Evolutionary conservation across 345 rosid genomes (phyloP), one percentile per base, ranked within the genome.

Genomic region (Lepidium aucheri): DNA sequence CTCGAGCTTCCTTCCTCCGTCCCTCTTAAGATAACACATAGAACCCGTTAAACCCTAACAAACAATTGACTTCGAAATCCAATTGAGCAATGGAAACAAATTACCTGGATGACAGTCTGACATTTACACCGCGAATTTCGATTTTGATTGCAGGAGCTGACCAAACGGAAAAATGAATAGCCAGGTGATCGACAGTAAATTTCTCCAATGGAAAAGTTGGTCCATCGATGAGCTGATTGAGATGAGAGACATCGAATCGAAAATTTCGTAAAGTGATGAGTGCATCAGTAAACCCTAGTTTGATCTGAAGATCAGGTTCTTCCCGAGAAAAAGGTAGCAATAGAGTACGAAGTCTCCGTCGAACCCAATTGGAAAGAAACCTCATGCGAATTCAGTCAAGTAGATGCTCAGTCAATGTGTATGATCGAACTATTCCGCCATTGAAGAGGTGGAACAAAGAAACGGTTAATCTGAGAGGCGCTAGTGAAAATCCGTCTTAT

Each of bases 311-410:
- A 35, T 83, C 88, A 63, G 90, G 97, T 51, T 79, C 86, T 26
- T 82, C 83, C 41, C 50, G 77, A 65, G 89, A 83, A 88, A 88
- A 87, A 33, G 93, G 84, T 41, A 62, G 85, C 68, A 92, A 73
- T 11, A 81, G 82, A 68, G 89, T 74, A 45, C 69, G 73, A 15
- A 92, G 81, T 72, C 76, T 76, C 81, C 84, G 84, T 58, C 73
- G 79, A 50, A 87, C 18, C 26, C 77, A 22, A 49, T 74, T 58
- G 74, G 68, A 49, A 65, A 82, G 60, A 70, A 89, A 69, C 89
- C 82, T 81, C 43, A 64, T 65, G 63, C 54, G 42, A 43, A 74
- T 33, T 52, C 49, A 24, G 17, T 63, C 64, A 36, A 64, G 12
- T 10, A 49, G 32, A 57, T 55, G 17, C 28, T 20, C 10, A 5